These are phyloP conservation scores for Phytophthora sansomeana DNA, from an alignment of 352 stramenopile genomes.

Conservation along the genomic window DNA sequence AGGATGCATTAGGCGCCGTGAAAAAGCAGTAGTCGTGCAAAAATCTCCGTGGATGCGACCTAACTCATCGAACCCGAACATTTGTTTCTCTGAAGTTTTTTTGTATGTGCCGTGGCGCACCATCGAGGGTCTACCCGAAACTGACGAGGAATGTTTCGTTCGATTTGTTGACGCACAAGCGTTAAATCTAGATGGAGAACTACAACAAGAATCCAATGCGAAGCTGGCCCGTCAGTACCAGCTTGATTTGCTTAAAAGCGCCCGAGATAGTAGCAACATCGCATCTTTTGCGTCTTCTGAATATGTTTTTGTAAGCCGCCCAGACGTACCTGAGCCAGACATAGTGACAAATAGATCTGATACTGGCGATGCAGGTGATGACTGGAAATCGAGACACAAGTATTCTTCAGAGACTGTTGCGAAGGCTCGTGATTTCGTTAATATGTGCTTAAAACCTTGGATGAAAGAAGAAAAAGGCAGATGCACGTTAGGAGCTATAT, in stretches of 20 bases:
- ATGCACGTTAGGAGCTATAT: not conserved
- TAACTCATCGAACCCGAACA: not conserved
- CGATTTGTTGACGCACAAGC: constrained; percentile 3
- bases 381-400: not conserved
- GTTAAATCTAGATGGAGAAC: not conserved
- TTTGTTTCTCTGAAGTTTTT: constrained; percentile 10
- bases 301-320: constrained; percentile 15
- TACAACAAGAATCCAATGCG: constrained; percentile 14
- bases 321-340: not conserved
- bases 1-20: constrained; percentile 3
- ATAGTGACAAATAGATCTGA: not conserved
- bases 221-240: constrained; percentile 8
- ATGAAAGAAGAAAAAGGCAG: not conserved
- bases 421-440: not conserved
- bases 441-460: not conserved
- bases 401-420: not conserved
- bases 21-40: not conserved
- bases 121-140: not conserved
- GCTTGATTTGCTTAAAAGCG: constrained; percentile 8
- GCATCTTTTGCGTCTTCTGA: not conserved
- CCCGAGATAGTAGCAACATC: not conserved
- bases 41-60: constrained; percentile 6
- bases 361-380: not conserved
- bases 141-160: constrained; percentile 9
- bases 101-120: not conserved